Percentiles rank a stretch among this genome's conserved stretches.
Evolutionary conservation across 345 rosid species (phyloP).

Genomic region (Xanthoceras sorbifolium): DNA sequence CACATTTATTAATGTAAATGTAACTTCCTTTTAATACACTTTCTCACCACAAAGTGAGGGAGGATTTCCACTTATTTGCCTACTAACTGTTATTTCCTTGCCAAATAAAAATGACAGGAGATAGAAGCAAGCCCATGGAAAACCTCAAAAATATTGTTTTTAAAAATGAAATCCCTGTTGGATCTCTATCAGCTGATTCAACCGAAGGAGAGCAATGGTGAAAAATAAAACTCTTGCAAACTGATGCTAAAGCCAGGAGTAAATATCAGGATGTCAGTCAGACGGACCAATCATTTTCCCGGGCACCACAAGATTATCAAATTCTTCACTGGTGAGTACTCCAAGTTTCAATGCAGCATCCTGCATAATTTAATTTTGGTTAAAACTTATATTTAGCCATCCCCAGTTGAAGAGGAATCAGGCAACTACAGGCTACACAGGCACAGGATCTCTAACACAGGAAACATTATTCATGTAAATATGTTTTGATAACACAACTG

Average conservation of each 20-base stretch:
- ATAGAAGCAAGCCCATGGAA: neutral
- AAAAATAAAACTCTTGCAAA: neutral
- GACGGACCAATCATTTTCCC: conserved; percentile 96
- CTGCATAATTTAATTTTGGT: conserved; percentile 37
- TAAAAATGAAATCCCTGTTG: neutral
- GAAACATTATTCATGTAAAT: neutral
- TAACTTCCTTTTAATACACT: neutral
- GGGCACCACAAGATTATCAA: conserved; percentile 89
- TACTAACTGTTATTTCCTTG: neutral
- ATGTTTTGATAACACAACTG: neutral
- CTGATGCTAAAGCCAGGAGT: conserved; percentile 9
- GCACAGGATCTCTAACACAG: too few relatives aligned
- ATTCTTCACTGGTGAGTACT: conserved; percentile 77
- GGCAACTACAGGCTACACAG: neutral
- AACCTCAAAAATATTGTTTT: conserved; percentile 25
- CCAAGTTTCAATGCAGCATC: conserved; percentile 81
- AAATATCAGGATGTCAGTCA: conserved; percentile 32
- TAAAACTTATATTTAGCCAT: conserved; percentile 8
- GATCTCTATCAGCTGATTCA: conserved; percentile 8
- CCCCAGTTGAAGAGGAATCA: neutral
- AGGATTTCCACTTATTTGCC: conserved; percentile 19
- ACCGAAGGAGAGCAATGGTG: conserved; percentile 10
- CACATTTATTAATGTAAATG: neutral
- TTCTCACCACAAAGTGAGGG: conserved; percentile 20
- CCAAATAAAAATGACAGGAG: neutral